Percentiles rank a stretch among this genome's conserved stretches.
Evolutionary conservation across 208 protist species (phyloP).

Genomic region (Leishmania tropica): DNA sequence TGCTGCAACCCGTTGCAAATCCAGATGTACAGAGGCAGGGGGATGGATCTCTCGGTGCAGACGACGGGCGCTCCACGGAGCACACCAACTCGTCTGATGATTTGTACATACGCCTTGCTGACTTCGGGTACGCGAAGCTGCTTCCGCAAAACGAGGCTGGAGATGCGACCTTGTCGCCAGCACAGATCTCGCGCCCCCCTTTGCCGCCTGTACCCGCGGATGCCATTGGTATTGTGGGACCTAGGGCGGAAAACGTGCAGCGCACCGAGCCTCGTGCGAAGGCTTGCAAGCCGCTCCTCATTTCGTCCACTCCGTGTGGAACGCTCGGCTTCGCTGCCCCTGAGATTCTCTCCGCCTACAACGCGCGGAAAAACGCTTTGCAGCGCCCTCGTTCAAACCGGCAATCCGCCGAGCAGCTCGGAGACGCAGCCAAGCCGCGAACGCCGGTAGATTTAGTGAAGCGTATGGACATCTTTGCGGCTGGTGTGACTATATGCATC

Average conservation of each 20-base stretch:
- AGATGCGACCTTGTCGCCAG: slow-evolving; percentile 1
- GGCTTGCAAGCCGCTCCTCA: slow-evolving; percentile 10
- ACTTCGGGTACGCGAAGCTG: slow-evolving; percentile 59
- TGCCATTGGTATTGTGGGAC: neutral
- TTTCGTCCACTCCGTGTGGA: slow-evolving; percentile 52
- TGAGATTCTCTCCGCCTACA: slow-evolving; percentile 56
- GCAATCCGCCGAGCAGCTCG: neutral
- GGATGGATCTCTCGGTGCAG: slow-evolving; percentile 28
- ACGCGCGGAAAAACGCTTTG: slow-evolving; percentile 24
- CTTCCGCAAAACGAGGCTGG: slow-evolving; percentile 22
- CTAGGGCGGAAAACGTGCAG: neutral
- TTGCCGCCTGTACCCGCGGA: slow-evolving; percentile 10
- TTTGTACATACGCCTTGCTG: slow-evolving; percentile 44
- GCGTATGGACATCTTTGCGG: slow-evolving; percentile 69
- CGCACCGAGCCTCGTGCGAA: slow-evolving; percentile 2
- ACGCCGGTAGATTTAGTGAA: slow-evolving; percentile 49
- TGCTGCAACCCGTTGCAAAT: slow-evolving; percentile 29
- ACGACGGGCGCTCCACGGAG: slow-evolving; percentile 5
- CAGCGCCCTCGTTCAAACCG: slow-evolving; percentile 12
- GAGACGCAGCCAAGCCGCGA: slow-evolving; percentile 15
- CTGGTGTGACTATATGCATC: slow-evolving; percentile 58
- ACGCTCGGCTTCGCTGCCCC: slow-evolving; percentile 60
- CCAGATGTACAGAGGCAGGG: slow-evolving; percentile 10
- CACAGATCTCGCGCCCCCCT: neutral
- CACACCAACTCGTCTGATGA: slow-evolving; percentile 12